Base-by-base conservation (phyloP, 2,329 filamentous ascomycete species). In the Xylaria sp. region DNA sequence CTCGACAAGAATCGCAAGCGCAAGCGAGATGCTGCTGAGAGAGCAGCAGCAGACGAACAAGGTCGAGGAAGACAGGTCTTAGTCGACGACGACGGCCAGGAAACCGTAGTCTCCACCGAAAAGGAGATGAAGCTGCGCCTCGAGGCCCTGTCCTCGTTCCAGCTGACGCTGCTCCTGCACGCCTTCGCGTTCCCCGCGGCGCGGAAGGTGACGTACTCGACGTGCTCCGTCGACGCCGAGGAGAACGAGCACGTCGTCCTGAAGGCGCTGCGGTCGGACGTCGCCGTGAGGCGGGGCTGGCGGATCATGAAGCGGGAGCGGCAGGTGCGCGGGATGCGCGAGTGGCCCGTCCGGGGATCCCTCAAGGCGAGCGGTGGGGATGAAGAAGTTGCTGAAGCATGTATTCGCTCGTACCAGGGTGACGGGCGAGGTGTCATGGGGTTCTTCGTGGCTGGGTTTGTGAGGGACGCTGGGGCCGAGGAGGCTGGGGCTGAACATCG, bases 371-470 rank as follows among this genome's bases (percentile, higher is more conserved):
- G 83, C 73, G 75, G 75, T 4, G 86, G 85, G 1, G 82, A 89
- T 61, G 77, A 84, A 49, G 80, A 84, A 2, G 79, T 93, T 1
- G 88, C 90, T 6, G 90, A 95, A 31, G 92, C 87, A 2, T 97
- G 94, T 76, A 91, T 98, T 65, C 86, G 95, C 67, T 93, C 93
- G 39, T 91, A 92, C 79, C 92, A 94, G 74, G 92, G 89, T 31
- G 94, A 95, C 74, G 90, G 90, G 10, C 88, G 92, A 71, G 94
- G 94, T 0, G 92, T 94, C 0, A 97, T 98, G 88, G 95, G 96
- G 0, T 98, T 99, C 81, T 99, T 99, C 75, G 92, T 98, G 23
- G 94, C 90, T n/a, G 93, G 87, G 0, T 97, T 99, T 80, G 86
- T 93, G 2, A 85, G 92, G 62, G 88, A 91, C 52, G 73, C 52